Percentiles rank a stretch among this genome's conserved stretches.
These are phyloP conservation scores for Sophora flavescens DNA, from an alignment of 306 rosid genomes.

Conservation along the genomic window DNA sequence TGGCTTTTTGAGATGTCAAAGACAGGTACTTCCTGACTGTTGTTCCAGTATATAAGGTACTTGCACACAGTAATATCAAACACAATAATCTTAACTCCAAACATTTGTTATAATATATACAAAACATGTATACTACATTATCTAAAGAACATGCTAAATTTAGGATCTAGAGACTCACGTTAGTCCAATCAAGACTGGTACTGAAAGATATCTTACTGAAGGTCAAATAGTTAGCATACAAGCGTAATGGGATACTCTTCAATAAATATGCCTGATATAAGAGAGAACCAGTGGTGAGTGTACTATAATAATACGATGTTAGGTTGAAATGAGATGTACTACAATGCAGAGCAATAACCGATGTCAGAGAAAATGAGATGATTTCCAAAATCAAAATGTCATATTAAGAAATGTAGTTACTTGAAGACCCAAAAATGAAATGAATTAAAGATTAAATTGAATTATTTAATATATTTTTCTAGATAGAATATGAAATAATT, in stretches of 20 bases:
- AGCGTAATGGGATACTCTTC: slow-evolving; percentile 72
- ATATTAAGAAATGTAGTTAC: background rate
- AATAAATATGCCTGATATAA: slow-evolving; percentile 65
- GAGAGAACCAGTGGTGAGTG: slow-evolving; percentile 34
- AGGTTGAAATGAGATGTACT: slow-evolving; percentile 13
- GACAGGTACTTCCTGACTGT: background rate
- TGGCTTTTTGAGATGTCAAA: background rate
- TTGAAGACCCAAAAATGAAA: background rate
- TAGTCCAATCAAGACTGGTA: slow-evolving; percentile 71
- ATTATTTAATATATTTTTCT: slow-evolving; percentile 5
- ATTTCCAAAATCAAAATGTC: background rate
- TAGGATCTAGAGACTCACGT: slow-evolving; percentile 57
- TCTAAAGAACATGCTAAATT: slow-evolving; percentile 11
- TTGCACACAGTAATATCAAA: no score
- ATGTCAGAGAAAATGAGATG: slow-evolving; percentile 5
- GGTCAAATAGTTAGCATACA: slow-evolving; percentile 59
- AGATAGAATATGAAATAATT: no score
- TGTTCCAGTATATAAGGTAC: background rate
- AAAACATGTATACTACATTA: background rate
- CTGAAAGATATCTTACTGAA: slow-evolving; percentile 57
- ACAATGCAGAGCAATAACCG: background rate
- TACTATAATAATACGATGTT: background rate
- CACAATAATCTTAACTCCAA: slow-evolving; percentile 6
- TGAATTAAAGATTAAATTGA: background rate
- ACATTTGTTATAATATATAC: background rate